Base-by-base conservation (phyloP, 2,329 filamentous ascomycete genomes). In the Aureobasidium subglaciale region DNA sequence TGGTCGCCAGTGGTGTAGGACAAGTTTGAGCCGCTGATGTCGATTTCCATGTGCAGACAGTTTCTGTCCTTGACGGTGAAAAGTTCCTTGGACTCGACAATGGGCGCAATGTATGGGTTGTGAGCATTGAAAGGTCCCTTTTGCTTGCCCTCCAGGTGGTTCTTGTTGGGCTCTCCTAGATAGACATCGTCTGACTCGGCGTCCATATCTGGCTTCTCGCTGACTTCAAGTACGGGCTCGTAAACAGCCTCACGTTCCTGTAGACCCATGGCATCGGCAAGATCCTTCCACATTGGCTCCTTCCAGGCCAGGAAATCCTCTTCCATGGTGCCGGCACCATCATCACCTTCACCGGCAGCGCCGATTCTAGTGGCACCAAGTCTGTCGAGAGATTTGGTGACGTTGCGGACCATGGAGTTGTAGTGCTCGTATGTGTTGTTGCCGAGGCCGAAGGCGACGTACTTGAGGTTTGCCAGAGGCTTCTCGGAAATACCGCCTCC, bases 301-400 rank as follows among this genome's bases (percentile, higher is more conserved):
- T 99, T 99, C 93, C 93, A 99, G 62, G 92, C 89, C 65, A 99
- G 76, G 72, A 97, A 99, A 67, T 99, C 95, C 75, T 99, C 95
- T 75, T 99, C 93, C 95, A 99, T 99, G 56, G 93, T 99, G 59
- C 95, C 93, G 62, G 93, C 91, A 61, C 95, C 93, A 70, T 99
- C 93, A 66, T 99, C 93, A 66, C 93, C 93, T 76, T 97, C 92
- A 64, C 95, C 93, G 56, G 91, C 90, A 57, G 85, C 78, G 42
- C 93, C 91, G 63, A 99, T 89, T 63, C 90, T 82, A 67, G 84
- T 80, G 11, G 88, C 93, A 59, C 93, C 93, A 18, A 95, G 79
- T 66, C 88, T 92, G 67, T 84, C 79, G 58, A 99, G 77, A 59
- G 84, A 85, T 70, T 87, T 84, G 74, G 93, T 84, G 57, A 97